Base-by-base conservation (phyloP, 208 protist genomes). In the Crithidia bombi region DNA sequence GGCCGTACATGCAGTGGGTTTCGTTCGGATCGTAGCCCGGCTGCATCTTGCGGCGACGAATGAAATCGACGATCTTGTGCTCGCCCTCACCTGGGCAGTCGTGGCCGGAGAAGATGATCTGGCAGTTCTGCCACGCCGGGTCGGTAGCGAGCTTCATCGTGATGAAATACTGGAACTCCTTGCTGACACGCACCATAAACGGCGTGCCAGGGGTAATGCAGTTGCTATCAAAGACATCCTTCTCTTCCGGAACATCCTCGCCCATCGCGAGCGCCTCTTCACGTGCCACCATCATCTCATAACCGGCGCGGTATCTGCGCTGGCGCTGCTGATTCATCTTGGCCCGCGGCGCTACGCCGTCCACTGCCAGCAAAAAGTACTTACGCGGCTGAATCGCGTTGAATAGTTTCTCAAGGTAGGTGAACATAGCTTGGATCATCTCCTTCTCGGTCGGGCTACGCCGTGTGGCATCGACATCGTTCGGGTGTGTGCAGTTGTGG, bases 321-420 rank as follows among this genome's bases (percentile, higher is more conserved):
- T 93, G 83, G 23, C 98, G 87, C 87, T 99, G 99, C 86, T 99
- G 98, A 79, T 99, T 99, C 97, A 99, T 99, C 88, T 99, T 99
- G 10, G 99, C 99, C 19, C 98, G 90, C 56, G 98, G 98, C 17
- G 98, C 98, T 19, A 98, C 92, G 61, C 98, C 98, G 85, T 99
- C 98, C 49, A 99, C 91, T 30, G 98, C 98, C 33, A 99, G 82
- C 64, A 98, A 98, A 46, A 99, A 95, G 64, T 98, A 79, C 73
- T 99, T 98, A 36, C 85, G 86, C 5, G 99, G 99, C 70, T 92
- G 86, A 36, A 99, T 92, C 11, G 97, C 90, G 49, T 95, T 78
- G 73, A 99, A 98, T 28, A 99, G 78, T 68, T 92, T 91, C 77
- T 99, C 98, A 30, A 99, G 86, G 79, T 99, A 99, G 44, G 77